Conservation (phyloP, 2,329 filamentous ascomycete species). For the Botrytis deweyae region DNA sequence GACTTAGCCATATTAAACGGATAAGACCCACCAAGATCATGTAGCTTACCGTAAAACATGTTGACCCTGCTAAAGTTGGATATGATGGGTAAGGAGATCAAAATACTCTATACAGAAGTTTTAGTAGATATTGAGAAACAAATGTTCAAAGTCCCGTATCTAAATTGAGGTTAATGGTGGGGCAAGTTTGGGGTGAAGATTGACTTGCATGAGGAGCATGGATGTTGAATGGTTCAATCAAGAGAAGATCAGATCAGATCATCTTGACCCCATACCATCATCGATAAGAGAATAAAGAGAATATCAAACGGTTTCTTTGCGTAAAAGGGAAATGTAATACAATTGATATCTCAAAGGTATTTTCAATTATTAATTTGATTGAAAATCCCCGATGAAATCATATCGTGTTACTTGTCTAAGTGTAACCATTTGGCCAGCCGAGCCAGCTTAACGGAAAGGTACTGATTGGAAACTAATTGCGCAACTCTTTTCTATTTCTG, state of each 20-base stretch:
- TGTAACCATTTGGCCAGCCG: slow-evolving; percentile 15
- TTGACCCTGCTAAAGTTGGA: slow-evolving; percentile 6
- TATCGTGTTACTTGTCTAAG: slow-evolving; percentile 2
- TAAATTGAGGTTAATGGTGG: background rate
- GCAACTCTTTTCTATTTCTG: slow-evolving; percentile 1
- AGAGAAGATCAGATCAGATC: slow-evolving; percentile 10
- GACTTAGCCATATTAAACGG: slow-evolving; percentile 9
- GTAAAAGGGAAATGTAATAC: slow-evolving; percentile 1
- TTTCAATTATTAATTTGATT: slow-evolving; percentile 2
- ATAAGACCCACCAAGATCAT: slow-evolving; percentile 15
- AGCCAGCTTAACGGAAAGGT: slow-evolving; percentile 23
- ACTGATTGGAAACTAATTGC: slow-evolving; percentile 9
- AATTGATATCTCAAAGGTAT: background rate
- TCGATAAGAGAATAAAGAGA: slow-evolving; percentile 1
- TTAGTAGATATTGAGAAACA: background rate
- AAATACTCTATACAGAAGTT: background rate
- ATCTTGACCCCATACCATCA: slow-evolving; percentile 1
- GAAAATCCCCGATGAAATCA: background rate
- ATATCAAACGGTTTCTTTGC: background rate
- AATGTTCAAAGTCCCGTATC: background rate
- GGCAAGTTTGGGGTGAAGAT: background rate
- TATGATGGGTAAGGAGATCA: background rate
- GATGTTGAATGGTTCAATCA: background rate
- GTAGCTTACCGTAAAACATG: slow-evolving; percentile 17
- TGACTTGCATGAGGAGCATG: slow-evolving; percentile 7